Percentiles rank a stretch among this genome's conserved stretches.
Evolutionary conservation across 495 filamentous ascomycete species (phyloP).

Genomic region (Penicillium ucsense): DNA sequence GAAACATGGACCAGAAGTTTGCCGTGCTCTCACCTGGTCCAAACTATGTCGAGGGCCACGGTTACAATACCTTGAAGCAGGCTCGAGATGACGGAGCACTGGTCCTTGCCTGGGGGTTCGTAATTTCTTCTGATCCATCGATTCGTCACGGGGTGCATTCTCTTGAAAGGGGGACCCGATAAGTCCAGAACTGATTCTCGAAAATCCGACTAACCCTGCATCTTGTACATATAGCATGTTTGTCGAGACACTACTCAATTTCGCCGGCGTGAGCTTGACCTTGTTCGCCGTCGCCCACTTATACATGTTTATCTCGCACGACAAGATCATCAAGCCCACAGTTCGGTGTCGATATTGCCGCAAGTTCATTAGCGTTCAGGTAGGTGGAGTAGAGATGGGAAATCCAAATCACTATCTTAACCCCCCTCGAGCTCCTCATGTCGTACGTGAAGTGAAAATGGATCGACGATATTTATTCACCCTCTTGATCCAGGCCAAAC

Average conservation of each 20-base stretch:
- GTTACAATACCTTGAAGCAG: conserved; percentile 61
- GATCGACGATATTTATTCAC: background rate
- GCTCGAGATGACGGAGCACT: conserved; percentile 63
- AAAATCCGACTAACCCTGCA: no score
- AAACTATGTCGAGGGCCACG: conserved; percentile 29
- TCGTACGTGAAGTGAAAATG: no score
- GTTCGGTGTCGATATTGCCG: conserved; percentile 65
- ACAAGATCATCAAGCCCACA: conserved; percentile 61
- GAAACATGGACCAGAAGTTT: conserved; percentile 70
- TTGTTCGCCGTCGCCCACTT: conserved; percentile 57
- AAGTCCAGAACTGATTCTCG: no score
- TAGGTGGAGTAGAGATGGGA: conserved; percentile 14
- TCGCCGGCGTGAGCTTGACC: conserved; percentile 54
- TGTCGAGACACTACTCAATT: conserved; percentile 55
- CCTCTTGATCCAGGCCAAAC: conserved; percentile 35
- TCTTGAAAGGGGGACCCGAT: no score
- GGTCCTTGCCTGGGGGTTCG: conserved; percentile 60
- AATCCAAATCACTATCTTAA: no score
- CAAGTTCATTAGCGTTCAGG: conserved; percentile 57
- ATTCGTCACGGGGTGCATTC: no score
- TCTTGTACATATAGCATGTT: conserved; percentile 38
- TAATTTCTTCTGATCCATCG: background rate
- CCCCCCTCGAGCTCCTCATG: no score
- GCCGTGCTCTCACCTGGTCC: conserved; percentile 51
- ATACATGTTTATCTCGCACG: conserved; percentile 51